These are phyloP conservation scores for Acmispon strigosus DNA, from an alignment of 306 rosid genomes.

Conservation along the genomic window DNA sequence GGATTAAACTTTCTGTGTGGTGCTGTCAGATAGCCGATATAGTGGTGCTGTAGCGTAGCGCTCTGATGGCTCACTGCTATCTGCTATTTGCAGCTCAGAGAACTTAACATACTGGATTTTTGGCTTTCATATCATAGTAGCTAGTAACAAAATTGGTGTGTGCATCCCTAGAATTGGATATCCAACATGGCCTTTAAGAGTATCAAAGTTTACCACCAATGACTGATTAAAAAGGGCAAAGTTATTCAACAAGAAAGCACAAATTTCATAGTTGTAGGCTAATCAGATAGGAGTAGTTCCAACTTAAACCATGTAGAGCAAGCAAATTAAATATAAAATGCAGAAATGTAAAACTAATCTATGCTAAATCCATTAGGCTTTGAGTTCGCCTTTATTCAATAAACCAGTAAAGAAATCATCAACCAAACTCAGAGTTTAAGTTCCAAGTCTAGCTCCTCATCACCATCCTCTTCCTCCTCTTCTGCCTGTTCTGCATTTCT, in stretches of 20 bases:
- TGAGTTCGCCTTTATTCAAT: not conserved
- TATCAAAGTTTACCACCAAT: not conserved
- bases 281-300: not conserved
- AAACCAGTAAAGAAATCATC: not conserved
- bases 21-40: no score
- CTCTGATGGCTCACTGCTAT: no score
- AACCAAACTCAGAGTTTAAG: slow-evolving; percentile 1
- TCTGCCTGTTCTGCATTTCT: not conserved
- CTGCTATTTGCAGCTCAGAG: no score
- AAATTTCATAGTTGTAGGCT: not conserved
- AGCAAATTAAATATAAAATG: not conserved
- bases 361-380: not conserved
- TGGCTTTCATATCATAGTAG: no score
- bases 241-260: not conserved
- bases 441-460: not conserved
- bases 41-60: no score
- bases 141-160: no score
- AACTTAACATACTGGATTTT: no score
- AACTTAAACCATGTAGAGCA: not conserved
- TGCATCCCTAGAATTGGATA: no score
- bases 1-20: slow-evolving; percentile 28
- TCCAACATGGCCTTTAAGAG: not conserved
- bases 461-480: not conserved
- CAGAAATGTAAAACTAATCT: not conserved
- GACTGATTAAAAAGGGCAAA: no score